Evolutionary conservation across 495 filamentous ascomycete species (phyloP), one percentile per base, ranked within the genome.

Genomic region (Penicillium waksmanii): DNA sequence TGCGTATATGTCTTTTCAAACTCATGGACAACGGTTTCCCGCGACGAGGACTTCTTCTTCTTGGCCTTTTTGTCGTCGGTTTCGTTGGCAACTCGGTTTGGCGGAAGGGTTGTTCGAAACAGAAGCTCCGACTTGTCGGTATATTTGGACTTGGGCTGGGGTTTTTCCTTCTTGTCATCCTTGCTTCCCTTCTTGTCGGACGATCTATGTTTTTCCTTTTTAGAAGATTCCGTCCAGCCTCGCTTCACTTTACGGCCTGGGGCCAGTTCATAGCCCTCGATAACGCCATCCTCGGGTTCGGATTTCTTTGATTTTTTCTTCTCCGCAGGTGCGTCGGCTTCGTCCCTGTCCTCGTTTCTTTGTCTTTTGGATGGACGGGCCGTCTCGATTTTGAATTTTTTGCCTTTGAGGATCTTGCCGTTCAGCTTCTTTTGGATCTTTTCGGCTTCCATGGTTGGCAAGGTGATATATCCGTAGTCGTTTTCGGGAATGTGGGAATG

Each of bases 361-460:
- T 68, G 74, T 67, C 63, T 66, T 71, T 81, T 86, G 50, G 81
- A 74, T 1, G 89, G 86, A 15, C 83, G 84, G 17, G 95, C 94
- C 17, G 85, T 82, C 62, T 96, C 90, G 35, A 98, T 83, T 47
- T 85, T 84, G 58, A 98, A 84, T 71, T 96, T 98, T 43, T 82
- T 80, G 34, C 95, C 95, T 57, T 88, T 96, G 23, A 98, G 75
- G 13, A 92, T 87, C 5, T 88, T 84, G 9, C 93, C 94, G 77
- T 96, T 89, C n/a, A 98, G 81, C 69, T 96, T 97, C 80, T 92
- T 93, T 73, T 87, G 90, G 31, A 98, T 76, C 67, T 93, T 96
- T 3, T 93, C 87, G 5, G 93, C 95, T 61, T 95, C 92, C 73
- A 86, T 84, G 2, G 67, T 72, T 0, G 94, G 92, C 19, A 98